These are phyloP conservation scores for Discostella stelligera DNA, from an alignment of 352 stramenopile genomes.

Conservation along the genomic window DNA sequence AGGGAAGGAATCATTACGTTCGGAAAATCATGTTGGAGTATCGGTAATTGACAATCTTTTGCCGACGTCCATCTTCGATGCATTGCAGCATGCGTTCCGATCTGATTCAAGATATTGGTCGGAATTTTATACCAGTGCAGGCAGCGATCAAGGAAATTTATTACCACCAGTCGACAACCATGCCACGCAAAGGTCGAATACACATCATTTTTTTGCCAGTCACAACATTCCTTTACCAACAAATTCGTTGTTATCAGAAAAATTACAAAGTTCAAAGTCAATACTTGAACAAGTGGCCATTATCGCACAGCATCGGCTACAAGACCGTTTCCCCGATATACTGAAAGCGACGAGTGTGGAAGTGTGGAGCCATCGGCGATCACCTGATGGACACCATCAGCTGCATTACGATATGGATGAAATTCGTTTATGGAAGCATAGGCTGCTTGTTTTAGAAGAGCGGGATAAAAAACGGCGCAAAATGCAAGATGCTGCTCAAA, in stretches of 20 bases:
- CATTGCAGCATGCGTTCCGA: slow-evolving; percentile 28
- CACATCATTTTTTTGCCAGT: slow-evolving; percentile 32
- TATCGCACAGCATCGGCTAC: slow-evolving; percentile 27
- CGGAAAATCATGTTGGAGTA: neutral
- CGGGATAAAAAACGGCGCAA: neutral
- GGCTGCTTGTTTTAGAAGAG: neutral
- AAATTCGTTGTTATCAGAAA: neutral
- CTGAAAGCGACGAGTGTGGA: slow-evolving; percentile 45
- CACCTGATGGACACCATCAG: slow-evolving; percentile 45
- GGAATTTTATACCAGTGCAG: slow-evolving; percentile 29
- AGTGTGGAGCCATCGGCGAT: slow-evolving; percentile 51
- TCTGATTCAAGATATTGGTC: slow-evolving; percentile 43
- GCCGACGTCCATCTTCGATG: slow-evolving; percentile 31
- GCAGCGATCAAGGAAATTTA: neutral
- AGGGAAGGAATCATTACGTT: neutral
- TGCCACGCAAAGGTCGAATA: neutral
- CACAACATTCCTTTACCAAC: slow-evolving; percentile 37
- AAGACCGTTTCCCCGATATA: slow-evolving; percentile 30
- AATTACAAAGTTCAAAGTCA: slow-evolving; percentile 28
- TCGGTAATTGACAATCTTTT: slow-evolving; percentile 33
- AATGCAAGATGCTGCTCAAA: neutral
- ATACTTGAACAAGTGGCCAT: slow-evolving; percentile 47
- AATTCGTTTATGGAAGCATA: slow-evolving; percentile 28
- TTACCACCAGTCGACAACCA: neutral
- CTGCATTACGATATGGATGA: slow-evolving; percentile 62